Conservation (phyloP, 116 monocot species). For the Iris pallida region DNA sequence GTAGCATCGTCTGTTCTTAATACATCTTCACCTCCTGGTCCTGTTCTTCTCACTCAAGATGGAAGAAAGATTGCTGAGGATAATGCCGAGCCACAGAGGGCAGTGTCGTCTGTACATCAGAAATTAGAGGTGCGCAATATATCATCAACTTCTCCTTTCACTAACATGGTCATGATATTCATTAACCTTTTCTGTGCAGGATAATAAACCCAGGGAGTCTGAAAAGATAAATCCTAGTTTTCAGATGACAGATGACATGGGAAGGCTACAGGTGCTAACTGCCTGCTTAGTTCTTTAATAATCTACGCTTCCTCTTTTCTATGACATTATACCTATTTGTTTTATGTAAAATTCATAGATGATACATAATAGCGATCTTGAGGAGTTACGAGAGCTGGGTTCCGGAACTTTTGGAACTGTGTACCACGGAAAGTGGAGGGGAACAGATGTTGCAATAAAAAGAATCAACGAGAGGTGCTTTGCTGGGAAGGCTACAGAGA, state of each 20-base stretch:
- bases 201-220: constrained; percentile 17
- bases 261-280: constrained; percentile 52
- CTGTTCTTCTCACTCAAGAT: constrained; percentile 5
- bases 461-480: constrained; percentile 81
- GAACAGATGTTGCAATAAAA: constrained; percentile 98
- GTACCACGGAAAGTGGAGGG: constrained; percentile 96
- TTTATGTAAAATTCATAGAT: constrained; percentile 31
- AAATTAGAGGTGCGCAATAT: constrained; percentile 38
- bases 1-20: constrained; percentile 30
- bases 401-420: constrained; percentile 97
- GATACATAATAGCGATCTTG: constrained; percentile 86
- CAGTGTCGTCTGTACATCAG: constrained; percentile 11
- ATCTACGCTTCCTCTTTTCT: background rate
- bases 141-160: background rate
- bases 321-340: background rate
- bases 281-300: constrained; percentile 3
- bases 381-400: constrained; percentile 83
- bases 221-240: constrained; percentile 48
- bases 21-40: constrained; percentile 20
- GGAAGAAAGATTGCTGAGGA: constrained; percentile 13
- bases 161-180: constrained; percentile 1
- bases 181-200: constrained; percentile 16
- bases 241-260: constrained; percentile 49
- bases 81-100: background rate
- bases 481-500: constrained; percentile 81